phyloP scores from a whole-genome alignment of 805 yeast genomes.

The Candida dendrica region DNA sequence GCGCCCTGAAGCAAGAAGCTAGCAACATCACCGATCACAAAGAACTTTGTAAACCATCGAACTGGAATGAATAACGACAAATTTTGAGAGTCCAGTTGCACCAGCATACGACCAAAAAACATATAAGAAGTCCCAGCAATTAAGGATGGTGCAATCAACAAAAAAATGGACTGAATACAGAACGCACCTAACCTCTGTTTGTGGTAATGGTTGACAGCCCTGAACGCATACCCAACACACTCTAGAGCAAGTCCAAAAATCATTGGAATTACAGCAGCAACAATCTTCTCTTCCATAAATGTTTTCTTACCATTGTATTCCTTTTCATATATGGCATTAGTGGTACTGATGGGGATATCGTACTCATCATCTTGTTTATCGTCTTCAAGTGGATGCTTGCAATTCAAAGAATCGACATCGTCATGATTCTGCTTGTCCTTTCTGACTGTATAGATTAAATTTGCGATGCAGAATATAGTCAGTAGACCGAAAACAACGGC shows the following conservation, averaged over 20 bases:
- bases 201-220: conserved; percentile 13
- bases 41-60: conserved; percentile 19
- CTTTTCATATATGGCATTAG: no score
- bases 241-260: conserved; percentile 21
- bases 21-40: conserved; percentile 25
- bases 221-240: conserved; percentile 20
- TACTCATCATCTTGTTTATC: no score
- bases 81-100: conserved; percentile 11
- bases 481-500: no score
- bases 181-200: conserved; percentile 10
- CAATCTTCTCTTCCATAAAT: neutral
- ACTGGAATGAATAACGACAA: conserved; percentile 15
- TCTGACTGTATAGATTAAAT: no score
- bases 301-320: neutral
- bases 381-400: no score
- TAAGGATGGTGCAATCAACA: conserved; percentile 25
- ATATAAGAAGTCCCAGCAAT: conserved; percentile 26
- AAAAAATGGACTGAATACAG: conserved; percentile 19
- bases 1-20: conserved; percentile 23
- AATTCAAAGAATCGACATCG: no score
- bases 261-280: conserved; percentile 13
- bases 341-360: no score
- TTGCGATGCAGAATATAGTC: no score
- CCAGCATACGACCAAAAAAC: conserved; percentile 22
- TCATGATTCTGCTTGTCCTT: no score